Base-by-base conservation (phyloP, 257 asterid species). In the Phtheirospermum japonicum region DNA sequence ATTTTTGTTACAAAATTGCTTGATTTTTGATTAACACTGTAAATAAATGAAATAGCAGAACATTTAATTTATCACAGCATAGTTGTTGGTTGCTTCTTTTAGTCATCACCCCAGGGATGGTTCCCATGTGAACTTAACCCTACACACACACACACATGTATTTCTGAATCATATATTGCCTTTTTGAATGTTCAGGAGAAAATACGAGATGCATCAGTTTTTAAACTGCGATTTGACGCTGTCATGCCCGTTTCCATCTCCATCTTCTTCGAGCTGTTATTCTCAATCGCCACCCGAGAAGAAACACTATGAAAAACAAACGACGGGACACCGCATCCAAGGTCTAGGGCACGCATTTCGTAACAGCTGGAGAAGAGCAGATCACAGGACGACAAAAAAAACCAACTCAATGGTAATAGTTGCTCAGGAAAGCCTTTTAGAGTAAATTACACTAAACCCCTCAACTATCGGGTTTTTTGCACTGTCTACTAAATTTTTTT, bases 191-290 rank as follows among this genome's bases (percentile, higher is more conserved):
- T 58, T 48, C 77, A 90, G 97, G 91, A 82, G 84, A 79, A 90
- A 90, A 65, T 90, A 90, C 50, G 95, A 90, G 85, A 53, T 67
- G 76, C 87, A 75, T 30, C 94, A 87, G 67, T 90, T 90, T 72
- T 59, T 76, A 61, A 64, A 71, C 67, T 30, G 65, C 31, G 86
- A 77, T 69, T 61, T 57, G 39, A 68, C 62, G 16, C 46, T 71
- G 61, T 53, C 75, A 28, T 80, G 83, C 61, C 84, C 87, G 12
- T 71, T 69, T 71, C 84, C 86, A 7, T 36, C 85, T 9, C 37
- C 80, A 33, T 63, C 59, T 75, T 73, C 90, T 7, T 55, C 75
- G 46, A 64, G 73, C 62, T 63, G 71, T 62, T 40, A 55, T 46
- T 71, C 81, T 42, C 53, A 14, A 58, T 36, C 71, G 52, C 67